Conservation (phyloP, 2,329 filamentous ascomycete species). For the Ophiostoma angusticollis region DNA sequence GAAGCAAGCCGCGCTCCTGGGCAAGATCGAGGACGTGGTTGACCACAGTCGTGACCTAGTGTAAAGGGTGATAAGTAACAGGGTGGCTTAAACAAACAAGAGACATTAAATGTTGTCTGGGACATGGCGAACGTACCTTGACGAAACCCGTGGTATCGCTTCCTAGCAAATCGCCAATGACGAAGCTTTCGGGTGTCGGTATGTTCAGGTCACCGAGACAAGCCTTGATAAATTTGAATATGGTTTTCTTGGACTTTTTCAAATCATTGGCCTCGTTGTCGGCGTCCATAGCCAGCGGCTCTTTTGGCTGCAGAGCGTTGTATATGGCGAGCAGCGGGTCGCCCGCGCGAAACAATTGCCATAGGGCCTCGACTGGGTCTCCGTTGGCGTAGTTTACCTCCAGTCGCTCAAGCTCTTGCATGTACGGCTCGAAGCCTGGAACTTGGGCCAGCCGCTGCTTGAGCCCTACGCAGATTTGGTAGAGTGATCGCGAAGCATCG, state of each 20-base stretch:
- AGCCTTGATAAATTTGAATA: slow-evolving; percentile 85
- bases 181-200: slow-evolving; percentile 71
- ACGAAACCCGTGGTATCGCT: slow-evolving; percentile 96
- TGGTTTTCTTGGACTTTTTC: slow-evolving; percentile 73
- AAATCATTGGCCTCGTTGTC: slow-evolving; percentile 40
- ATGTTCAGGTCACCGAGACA: slow-evolving; percentile 75
- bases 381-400: slow-evolving; percentile 49
- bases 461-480: slow-evolving; percentile 84
- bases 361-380: slow-evolving; percentile 81
- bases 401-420: slow-evolving; percentile 58
- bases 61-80: background rate
- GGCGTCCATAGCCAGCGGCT: slow-evolving; percentile 55
- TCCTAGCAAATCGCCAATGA: slow-evolving; percentile 81
- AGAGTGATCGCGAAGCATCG: slow-evolving; percentile 81
- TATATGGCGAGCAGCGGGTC: slow-evolving; percentile 79
- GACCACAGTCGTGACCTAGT: slow-evolving; percentile 73
- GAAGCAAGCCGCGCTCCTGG: slow-evolving; percentile 62
- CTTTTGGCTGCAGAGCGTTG: slow-evolving; percentile 65
- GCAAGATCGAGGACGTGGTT: slow-evolving; percentile 84
- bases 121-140: slow-evolving; percentile 46
- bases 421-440: slow-evolving; percentile 64
- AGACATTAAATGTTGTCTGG: background rate
- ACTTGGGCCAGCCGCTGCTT: slow-evolving; percentile 72
- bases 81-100: no score
- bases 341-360: slow-evolving; percentile 74